These are phyloP conservation scores for Talaromyces stipitatus DNA, from an alignment of 495 filamentous ascomycete genomes.

Conservation along the genomic window DNA sequence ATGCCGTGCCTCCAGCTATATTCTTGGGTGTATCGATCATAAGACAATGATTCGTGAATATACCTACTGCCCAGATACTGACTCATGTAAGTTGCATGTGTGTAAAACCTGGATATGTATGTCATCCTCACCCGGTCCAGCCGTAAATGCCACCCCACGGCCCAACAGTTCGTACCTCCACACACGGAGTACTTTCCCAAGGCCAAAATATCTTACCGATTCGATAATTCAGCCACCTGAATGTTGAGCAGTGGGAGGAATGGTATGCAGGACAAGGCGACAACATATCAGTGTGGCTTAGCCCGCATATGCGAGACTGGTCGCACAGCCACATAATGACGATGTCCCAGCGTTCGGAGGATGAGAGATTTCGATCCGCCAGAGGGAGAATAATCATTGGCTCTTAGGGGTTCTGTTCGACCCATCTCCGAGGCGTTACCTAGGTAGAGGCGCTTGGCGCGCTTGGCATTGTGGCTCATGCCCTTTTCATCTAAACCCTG, in stretches of 20 bases:
- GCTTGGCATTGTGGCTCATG: slow-evolving; percentile 6
- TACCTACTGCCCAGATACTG: no score
- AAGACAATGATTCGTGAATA: neutral
- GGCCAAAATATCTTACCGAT: no score
- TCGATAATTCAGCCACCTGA: neutral
- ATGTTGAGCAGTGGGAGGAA: neutral
- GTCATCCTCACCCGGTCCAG: neutral
- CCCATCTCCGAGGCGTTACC: neutral
- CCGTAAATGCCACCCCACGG: neutral
- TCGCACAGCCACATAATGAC: neutral
- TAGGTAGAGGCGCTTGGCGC: neutral
- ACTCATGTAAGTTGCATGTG: no score
- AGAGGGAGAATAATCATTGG: neutral
- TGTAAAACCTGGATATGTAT: neutral
- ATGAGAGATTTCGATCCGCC: neutral
- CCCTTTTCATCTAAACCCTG: neutral
- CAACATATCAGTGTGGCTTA: neutral
- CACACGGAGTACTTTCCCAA: no score
- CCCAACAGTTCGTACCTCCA: neutral
- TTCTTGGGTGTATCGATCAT: neutral
- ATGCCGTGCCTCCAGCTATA: no score
- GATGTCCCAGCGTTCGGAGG: neutral
- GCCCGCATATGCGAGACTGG: neutral
- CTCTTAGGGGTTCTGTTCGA: neutral
- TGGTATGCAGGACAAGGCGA: neutral